Evolutionary conservation across 129 eudicot genomes (phyloP), one percentile per base, ranked within the genome.

Genomic region (Mikania micrantha): DNA sequence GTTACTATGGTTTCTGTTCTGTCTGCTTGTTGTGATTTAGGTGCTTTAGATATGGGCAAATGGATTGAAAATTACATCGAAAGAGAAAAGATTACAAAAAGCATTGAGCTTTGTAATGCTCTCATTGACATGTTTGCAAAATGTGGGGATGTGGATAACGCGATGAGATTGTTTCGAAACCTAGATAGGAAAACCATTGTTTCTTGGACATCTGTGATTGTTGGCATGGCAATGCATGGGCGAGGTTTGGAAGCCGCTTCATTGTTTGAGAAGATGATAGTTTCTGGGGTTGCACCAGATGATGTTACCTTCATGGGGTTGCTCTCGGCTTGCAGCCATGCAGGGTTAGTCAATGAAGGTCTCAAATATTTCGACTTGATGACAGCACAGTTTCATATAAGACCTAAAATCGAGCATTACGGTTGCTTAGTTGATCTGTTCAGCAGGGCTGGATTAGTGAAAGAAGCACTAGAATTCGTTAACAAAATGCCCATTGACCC

Each of bases 371-470:
- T 91, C 12, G 11, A 77, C 61, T 74, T 67, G 11, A 91, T 91
- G 93, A 48, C 34, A 25, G 28, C 8, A 13, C 81, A 76, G n/a
- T 85, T 72, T 44, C 67, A 57, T 7, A 67, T 91, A 39, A 70
- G 52, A 8, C 97, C 97, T 5, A 85, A 73, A 60, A 82, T 90
- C 31, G 92, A 90, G 75, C 97, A 90, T 47, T 90, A 87, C 62
- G 97, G 97, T 0, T 90, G 97, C 67, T 82, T 90, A 87, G 95
- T 90, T 62, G 97, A 90, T 81, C 64, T 90, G 57, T 74, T 87
- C 22, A 71, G 95, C 64, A 28, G 97, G 74, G 92, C 84, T 28
- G 97, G 97, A 24, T 66, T 64, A 21, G 83, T 87, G 8, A 69
- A 81, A 57, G 90, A 87, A 44, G 97, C 95, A 16, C 57, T 84